Evolutionary conservation across 768 basidiomycete genomes (phyloP).

Genomic region (Calvatia gigantea): DNA sequence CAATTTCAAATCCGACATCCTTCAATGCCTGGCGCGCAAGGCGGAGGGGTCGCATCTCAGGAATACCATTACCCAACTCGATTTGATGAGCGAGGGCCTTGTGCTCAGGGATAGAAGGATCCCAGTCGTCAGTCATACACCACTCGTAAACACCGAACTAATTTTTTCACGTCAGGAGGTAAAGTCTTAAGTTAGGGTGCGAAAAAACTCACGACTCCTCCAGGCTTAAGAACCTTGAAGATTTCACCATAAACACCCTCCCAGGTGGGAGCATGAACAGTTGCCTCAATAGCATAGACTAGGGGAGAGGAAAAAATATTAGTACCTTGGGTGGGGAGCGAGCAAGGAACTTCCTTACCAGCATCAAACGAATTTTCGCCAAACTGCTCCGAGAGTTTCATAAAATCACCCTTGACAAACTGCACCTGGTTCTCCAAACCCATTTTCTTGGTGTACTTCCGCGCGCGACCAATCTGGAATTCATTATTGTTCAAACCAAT

Average conservation of each 20-base stretch:
- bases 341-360: too few species aligned
- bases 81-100: conserved; percentile 89
- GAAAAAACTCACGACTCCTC: conserved; percentile 73
- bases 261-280: conserved; percentile 92
- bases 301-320: conserved; percentile 12
- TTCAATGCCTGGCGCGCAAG: conserved; percentile 73
- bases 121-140: conserved; percentile 97
- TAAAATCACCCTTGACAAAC: conserved; percentile 94
- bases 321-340: too few species aligned
- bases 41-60: conserved; percentile 86
- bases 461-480: conserved; percentile 88
- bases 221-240: conserved; percentile 90
- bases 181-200: not conserved
- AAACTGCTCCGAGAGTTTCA: conserved; percentile 89
- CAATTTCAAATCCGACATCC: conserved; percentile 81
- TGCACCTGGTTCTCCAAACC: conserved; percentile 74
- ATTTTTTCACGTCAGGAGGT: not conserved
- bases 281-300: conserved; percentile 98
- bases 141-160: conserved; percentile 99
- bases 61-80: conserved; percentile 95
- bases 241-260: conserved; percentile 96
- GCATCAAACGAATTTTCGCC: conserved; percentile 94
- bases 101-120: conserved; percentile 80
- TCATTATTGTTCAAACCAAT: conserved; percentile 95
- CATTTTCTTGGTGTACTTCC: conserved; percentile 72